Percentiles rank a stretch among this genome's conserved stretches.
These are phyloP conservation scores for Termitomyces sp. DNA, from an alignment of 768 basidiomycete genomes.

Conservation along the genomic window DNA sequence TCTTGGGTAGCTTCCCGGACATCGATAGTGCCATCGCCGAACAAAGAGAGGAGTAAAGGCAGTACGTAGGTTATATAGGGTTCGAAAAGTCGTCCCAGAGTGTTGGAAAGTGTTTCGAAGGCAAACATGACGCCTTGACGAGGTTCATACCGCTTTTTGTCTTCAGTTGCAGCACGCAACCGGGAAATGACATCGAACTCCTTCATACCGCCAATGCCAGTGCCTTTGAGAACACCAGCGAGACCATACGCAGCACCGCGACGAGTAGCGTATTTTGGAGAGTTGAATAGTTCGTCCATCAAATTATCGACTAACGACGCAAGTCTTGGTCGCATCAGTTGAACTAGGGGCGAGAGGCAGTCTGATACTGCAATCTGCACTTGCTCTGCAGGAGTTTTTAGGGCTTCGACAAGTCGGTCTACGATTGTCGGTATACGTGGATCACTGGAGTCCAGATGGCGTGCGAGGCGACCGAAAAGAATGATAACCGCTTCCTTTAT, in stretches of 20 bases:
- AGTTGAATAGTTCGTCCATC: constrained; percentile 72
- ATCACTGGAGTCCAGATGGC: constrained; percentile 80
- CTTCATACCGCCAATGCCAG: constrained; percentile 83
- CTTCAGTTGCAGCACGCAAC: constrained; percentile 74
- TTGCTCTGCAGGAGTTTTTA: constrained; percentile 93
- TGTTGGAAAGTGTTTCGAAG: constrained; percentile 86
- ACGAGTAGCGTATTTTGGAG: constrained; percentile 86
- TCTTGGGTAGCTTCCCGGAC: constrained; percentile 95
- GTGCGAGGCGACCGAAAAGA: constrained; percentile 88
- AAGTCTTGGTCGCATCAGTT: constrained; percentile 60
- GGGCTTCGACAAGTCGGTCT: constrained; percentile 80
- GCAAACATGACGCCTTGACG: constrained; percentile 95
- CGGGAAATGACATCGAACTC: constrained; percentile 77
- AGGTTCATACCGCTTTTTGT: constrained; percentile 85
- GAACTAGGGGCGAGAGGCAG: constrained; percentile 86
- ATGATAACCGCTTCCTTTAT: constrained; percentile 96
- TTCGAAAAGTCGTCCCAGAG: constrained; percentile 89
- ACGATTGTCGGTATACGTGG: constrained; percentile 78
- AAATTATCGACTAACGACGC: constrained; percentile 71
- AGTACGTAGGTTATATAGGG: constrained; percentile 86
- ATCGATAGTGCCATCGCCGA: constrained; percentile 84
- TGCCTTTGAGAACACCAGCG: constrained; percentile 90
- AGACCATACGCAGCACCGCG: constrained; percentile 97
- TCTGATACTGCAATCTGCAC: constrained; percentile 97
- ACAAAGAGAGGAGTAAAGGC: constrained; percentile 77